Evolutionary conservation across 2,329 filamentous ascomycete genomes (phyloP), one percentile per base, ranked within the genome.

Genomic region (Ilyonectria mors-panacis): DNA sequence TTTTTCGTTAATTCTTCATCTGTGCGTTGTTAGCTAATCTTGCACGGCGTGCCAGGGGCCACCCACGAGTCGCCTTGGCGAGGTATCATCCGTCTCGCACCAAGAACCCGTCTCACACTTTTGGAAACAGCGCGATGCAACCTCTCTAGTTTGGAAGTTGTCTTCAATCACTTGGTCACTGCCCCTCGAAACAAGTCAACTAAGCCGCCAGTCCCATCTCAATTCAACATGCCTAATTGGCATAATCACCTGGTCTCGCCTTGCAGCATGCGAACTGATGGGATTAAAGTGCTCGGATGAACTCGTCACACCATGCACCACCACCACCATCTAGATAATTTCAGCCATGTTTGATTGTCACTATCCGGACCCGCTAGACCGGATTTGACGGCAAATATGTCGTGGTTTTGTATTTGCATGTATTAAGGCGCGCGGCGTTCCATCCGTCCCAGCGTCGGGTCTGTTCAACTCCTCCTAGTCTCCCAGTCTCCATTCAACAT

Each of bases 101-200:
- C 12, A 23, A 35, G 8, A 4, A 35, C n/a, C 17, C 28, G 13
- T 53, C 47, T 53, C 48, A 35, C 48, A 21, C 28, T 19, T 19
- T 35, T 53, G 28, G 50, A 53, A 53, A 53, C 50, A 53, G 30
- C 50, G 10, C 50, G 30, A 53, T 53, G 30, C 48, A 51, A 51
- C 48, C 48, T 33, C n/a, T 33, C 48, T 30, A 19, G 48, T 19
- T 53, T 35, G 30, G n/a, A 19, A 35, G 23, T 23, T 23, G 50
- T 21, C 30, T 37, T 53, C 48, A 21, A 28, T 19, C 17, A 51
- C 9, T 51, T 35, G 28, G 30, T 53, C 50, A 15, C 50, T n/a
- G 30, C 50, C 28, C 39, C n/a, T 53, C 30, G n/a, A 35, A 53
- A 53, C 50, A 53, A 15, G 30, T 37, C n/a, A 12, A 19, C n/a